Percentiles rank a stretch among this genome's conserved stretches.
phyloP scores from a whole-genome alignment of 257 asterid genomes.

The Henckelia pumila region DNA sequence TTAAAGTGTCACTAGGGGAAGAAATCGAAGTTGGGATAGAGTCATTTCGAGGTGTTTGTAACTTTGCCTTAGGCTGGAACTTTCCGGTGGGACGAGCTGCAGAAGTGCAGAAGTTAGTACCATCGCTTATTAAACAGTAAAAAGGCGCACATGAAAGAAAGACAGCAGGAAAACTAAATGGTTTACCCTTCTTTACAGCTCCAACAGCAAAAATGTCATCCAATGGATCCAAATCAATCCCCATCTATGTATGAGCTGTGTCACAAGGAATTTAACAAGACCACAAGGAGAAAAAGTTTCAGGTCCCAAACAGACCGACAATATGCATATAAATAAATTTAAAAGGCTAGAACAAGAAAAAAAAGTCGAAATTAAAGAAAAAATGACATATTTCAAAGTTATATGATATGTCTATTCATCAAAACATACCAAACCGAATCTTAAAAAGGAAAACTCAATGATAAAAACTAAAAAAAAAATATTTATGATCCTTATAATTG shows the following conservation, averaged over 20 bases:
- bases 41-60: slow-evolving; percentile 37
- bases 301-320: no score
- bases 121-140: not conserved
- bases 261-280: no score
- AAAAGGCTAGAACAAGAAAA: no score
- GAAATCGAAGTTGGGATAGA: slow-evolving; percentile 33
- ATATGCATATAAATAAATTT: no score
- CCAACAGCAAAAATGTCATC: slow-evolving; percentile 45
- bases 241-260: slow-evolving; percentile 31
- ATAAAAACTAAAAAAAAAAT: no score
- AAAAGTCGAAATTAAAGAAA: no score
- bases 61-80: slow-evolving; percentile 66
- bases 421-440: no score
- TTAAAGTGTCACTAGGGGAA: slow-evolving; percentile 32
- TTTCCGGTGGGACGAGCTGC: slow-evolving; percentile 55
- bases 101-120: slow-evolving; percentile 12
- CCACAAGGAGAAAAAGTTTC: no score
- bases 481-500: no score
- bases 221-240: slow-evolving; percentile 36
- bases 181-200: slow-evolving; percentile 44
- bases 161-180: not conserved
- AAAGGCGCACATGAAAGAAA: not conserved
- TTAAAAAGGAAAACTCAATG: no score
- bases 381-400: no score
- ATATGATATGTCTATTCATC: no score